These are phyloP conservation scores for Alternaria triticina DNA, from an alignment of 2,329 filamentous ascomycete genomes.

Conservation along the genomic window DNA sequence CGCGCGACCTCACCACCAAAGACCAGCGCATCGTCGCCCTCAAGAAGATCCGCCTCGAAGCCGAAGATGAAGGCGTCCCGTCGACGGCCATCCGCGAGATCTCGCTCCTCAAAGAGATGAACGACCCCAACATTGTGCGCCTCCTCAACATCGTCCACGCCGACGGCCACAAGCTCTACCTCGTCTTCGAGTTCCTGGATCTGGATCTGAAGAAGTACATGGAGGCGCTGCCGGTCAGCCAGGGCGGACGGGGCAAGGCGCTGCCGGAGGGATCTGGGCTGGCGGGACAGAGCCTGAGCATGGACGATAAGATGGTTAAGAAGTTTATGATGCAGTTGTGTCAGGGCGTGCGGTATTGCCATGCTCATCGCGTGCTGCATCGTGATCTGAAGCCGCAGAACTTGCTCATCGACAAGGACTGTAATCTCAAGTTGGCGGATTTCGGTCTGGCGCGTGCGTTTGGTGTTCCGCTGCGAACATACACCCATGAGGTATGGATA, in stretches of 20 bases:
- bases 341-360: slow-evolving; percentile 85
- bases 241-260: slow-evolving; percentile 84
- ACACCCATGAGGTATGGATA: slow-evolving; percentile 78
- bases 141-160: slow-evolving; percentile 93
- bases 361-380: slow-evolving; percentile 85
- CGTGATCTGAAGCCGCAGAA: slow-evolving; percentile 92
- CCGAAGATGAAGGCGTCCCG: slow-evolving; percentile 92
- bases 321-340: slow-evolving; percentile 92
- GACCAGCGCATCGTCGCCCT: slow-evolving; percentile 84
- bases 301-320: slow-evolving; percentile 83
- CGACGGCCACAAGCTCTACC: slow-evolving; percentile 92
- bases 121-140: slow-evolving; percentile 86
- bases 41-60: slow-evolving; percentile 95
- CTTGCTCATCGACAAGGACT: slow-evolving; percentile 82
- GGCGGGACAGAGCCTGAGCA: slow-evolving; percentile 69
- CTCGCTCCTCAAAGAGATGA: slow-evolving; percentile 92
- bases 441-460: slow-evolving; percentile 90
- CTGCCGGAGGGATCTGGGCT: slow-evolving; percentile 77
- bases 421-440: slow-evolving; percentile 89
- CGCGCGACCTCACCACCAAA: slow-evolving; percentile 79
- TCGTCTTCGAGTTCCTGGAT: slow-evolving; percentile 91
- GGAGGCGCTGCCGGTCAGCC: slow-evolving; percentile 83
- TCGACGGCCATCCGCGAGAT: slow-evolving; percentile 95
- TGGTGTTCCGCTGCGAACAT: slow-evolving; percentile 87
- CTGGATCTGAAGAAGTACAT: slow-evolving; percentile 95